Evolutionary conservation across 228 moss, liverwort and hornwort genomes (phyloP).

Genomic region (Sphagnum fallax): DNA sequence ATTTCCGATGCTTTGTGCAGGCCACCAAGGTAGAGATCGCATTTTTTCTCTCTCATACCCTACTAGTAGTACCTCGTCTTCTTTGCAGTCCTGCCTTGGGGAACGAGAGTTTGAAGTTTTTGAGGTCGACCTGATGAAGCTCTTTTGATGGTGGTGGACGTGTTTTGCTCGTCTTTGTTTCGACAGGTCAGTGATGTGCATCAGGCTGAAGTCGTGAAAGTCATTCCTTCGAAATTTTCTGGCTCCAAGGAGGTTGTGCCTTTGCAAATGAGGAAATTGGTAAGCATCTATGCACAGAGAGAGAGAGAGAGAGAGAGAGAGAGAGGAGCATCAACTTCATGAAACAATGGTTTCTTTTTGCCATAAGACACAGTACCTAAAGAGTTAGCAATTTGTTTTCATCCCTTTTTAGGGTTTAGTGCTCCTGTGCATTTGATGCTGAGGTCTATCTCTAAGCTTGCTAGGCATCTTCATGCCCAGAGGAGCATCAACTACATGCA

Average conservation of each 20-base stretch:
- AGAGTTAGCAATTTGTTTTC: no score
- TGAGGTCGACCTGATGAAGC: background rate
- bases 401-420: no score
- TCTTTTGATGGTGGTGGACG: background rate
- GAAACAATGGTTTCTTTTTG: no score
- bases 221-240: conserved; percentile 82
- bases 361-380: no score
- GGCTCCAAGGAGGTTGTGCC: conserved; percentile 89
- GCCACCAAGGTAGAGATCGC: conserved; percentile 56
- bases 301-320: no score
- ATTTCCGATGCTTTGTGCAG: conserved; percentile 95
- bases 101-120: background rate
- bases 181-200: conserved; percentile 64
- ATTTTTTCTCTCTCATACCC: background rate
- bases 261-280: conserved; percentile 70
- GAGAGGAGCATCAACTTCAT: no score
- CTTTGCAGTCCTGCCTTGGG: background rate
- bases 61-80: background rate
- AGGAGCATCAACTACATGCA: no score
- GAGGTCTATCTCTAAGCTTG: no score
- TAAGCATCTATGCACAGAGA: conserved; percentile 12
- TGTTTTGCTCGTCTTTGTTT: conserved; percentile 1
- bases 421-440: no score
- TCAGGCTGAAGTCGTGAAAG: conserved; percentile 78
- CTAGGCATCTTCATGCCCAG: no score